A percentile compares a stretch with the other conserved stretches of the same genome.
phyloP scores from a whole-genome alignment of 2,329 filamentous ascomycete genomes.

The Acrocalymma vagum region DNA sequence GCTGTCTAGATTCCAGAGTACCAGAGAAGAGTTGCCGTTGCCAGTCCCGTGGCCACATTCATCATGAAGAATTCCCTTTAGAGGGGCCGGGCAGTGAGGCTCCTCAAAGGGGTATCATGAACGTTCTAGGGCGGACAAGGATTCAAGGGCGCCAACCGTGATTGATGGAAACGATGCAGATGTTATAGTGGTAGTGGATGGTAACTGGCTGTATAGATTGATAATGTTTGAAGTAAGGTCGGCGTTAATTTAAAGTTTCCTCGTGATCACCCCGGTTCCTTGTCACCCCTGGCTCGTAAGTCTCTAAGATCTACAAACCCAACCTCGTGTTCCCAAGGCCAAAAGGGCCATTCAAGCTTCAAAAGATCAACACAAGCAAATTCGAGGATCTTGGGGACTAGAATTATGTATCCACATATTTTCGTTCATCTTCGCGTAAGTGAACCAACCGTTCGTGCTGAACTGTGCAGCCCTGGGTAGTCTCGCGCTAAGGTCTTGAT shows the following conservation, averaged over 20 bases:
- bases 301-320: too few species aligned
- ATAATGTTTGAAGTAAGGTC: slow-evolving; percentile 22
- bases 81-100: not conserved
- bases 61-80: not conserved
- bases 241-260: slow-evolving; percentile 18
- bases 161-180: not conserved
- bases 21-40: slow-evolving; percentile 4
- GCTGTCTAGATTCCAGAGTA: slow-evolving; percentile 4
- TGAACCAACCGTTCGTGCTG: too few species aligned
- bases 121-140: not conserved
- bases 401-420: too few species aligned
- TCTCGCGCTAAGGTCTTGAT: too few species aligned
- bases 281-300: too few species aligned
- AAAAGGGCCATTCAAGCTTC: too few species aligned
- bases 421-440: too few species aligned
- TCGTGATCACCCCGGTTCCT: slow-evolving; percentile 13
- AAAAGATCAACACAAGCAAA: too few species aligned
- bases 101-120: slow-evolving; percentile 8
- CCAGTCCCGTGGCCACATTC: not conserved
- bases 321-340: too few species aligned
- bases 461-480: too few species aligned
- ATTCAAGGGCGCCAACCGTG: not conserved
- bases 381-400: too few species aligned
- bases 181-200: slow-evolving; percentile 1
- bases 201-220: slow-evolving; percentile 21